Conservation (phyloP, 192 early-diverging fungal genomes). For the Haplosporangium gracile region DNA sequence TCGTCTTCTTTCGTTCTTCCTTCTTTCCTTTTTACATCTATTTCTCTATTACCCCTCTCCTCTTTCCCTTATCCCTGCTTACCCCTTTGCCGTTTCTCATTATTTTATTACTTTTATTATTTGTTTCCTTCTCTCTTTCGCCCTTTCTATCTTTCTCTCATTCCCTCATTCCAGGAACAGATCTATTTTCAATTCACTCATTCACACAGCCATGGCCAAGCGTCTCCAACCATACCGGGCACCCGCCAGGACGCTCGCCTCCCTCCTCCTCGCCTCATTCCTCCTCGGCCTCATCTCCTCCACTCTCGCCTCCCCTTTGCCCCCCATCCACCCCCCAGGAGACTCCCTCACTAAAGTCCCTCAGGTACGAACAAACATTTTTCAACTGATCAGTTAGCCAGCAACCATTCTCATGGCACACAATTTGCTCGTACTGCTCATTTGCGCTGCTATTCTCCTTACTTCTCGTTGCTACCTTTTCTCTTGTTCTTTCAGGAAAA, state of each 20-base stretch:
- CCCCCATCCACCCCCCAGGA: not conserved
- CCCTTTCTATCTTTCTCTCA: not conserved
- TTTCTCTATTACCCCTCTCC: not conserved
- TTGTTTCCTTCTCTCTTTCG: not conserved
- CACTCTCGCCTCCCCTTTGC: not conserved
- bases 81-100: not conserved
- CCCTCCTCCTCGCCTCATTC: not conserved
- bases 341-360: not conserved
- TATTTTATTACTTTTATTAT: constrained; percentile 2
- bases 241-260: not conserved
- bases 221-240: not conserved
- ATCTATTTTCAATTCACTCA: too few species aligned
- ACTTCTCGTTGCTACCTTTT: not conserved
- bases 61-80: not conserved
- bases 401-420: not conserved
- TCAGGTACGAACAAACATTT: not conserved
- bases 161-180: not conserved
- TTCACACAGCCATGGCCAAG: not conserved
- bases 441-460: not conserved
- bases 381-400: too few species aligned
- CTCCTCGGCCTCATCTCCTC: not conserved
- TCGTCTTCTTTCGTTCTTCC: not conserved
- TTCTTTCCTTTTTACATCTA: not conserved
- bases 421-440: not conserved
- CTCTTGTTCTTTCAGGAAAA: not conserved